Evolutionary conservation across 371 early-diverging fungal species (phyloP), one percentile per base, ranked within the genome.

Genomic region (Syncephalastrum contaminatum): DNA sequence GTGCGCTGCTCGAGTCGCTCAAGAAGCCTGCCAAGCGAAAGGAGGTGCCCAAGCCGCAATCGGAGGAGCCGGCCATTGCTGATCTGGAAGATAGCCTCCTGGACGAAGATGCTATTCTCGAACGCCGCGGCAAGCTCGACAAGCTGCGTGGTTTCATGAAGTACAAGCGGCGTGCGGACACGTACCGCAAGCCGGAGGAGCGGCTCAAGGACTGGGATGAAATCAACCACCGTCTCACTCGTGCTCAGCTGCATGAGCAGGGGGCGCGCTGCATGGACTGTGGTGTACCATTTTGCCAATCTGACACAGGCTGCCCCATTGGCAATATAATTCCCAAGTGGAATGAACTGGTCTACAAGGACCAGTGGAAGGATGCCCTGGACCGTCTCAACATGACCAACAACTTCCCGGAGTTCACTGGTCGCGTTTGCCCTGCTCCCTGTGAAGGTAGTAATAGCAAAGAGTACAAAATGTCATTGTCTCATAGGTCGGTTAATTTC

Each of bases 201-300:
- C 91, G 98, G 52, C 70, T 80, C 53, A 80, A 81, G 61, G 97
- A 97, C 76, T 97, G 92, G 90, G 86, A 93, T 50, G 98, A 98
- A 79, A 88, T 98, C 77, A 93, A 88, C 62, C 71, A 85, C 30
- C 89, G 98, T 43, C 78, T 96, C 60, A 81, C 81, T 19, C 81
- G 83, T 18, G 79, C 82, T 45, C 88, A 92, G 60, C 83, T 96
- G 36, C 88, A 93, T 62, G 88, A 90, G 49, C 97, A 98, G 74
- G 95, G 95, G 24, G 93, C 96, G 16, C 88, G 98, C 52, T 98
- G 97, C 81, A 97, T 98, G 91, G 96, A 93, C 64, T 95, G 97
- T 69, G 98, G 98, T 74, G 88, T 96, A 18, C 97, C 98, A 21
- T 96, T 95, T 86, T 97, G 98, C 71, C 97, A 97, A 80, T 91